These are phyloP conservation scores for Tetrapisispora taiwanensis DNA, from an alignment of 805 yeast genomes.

Conservation along the genomic window DNA sequence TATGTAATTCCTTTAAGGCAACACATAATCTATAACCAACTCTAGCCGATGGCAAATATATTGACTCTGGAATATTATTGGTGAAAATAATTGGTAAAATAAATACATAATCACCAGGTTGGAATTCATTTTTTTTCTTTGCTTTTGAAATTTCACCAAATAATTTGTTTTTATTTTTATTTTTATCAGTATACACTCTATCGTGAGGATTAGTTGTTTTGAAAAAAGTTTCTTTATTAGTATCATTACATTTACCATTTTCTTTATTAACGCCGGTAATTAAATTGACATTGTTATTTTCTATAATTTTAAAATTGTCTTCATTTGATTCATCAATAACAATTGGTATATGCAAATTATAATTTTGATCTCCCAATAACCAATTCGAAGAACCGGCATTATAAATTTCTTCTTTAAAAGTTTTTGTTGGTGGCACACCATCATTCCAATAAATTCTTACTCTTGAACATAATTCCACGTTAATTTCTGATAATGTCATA, in stretches of 20 bases:
- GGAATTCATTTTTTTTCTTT: constrained; percentile 14
- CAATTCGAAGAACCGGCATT: constrained; percentile 40
- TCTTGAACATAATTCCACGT: constrained; percentile 34
- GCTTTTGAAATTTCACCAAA: not conserved
- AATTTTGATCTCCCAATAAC: constrained; percentile 34
- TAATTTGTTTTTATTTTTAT: constrained; percentile 5
- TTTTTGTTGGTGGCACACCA: constrained; percentile 37
- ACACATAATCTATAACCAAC: constrained; percentile 12
- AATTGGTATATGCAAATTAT: constrained; percentile 34
- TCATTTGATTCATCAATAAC: constrained; percentile 11
- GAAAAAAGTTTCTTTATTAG: constrained; percentile 13
- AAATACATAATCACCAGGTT: constrained; percentile 64
- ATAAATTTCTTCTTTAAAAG: constrained; percentile 36
- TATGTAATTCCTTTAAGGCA: constrained; percentile 9
- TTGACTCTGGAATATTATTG: constrained; percentile 51
- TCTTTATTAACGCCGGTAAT: constrained; percentile 4
- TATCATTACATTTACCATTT: constrained; percentile 15
- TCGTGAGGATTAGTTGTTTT: constrained; percentile 8
- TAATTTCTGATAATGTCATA: constrained; percentile 31
- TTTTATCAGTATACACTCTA: constrained; percentile 13
- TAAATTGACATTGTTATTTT: constrained; percentile 9
- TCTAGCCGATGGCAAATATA: constrained; percentile 26
- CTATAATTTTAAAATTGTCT: constrained; percentile 13
- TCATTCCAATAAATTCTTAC: constrained; percentile 42
- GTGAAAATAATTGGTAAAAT: constrained; percentile 55